Percentiles rank a stretch among this genome's conserved stretches.
phyloP scores from a whole-genome alignment of 257 asterid species.

The Voacanga thouarsii region DNA sequence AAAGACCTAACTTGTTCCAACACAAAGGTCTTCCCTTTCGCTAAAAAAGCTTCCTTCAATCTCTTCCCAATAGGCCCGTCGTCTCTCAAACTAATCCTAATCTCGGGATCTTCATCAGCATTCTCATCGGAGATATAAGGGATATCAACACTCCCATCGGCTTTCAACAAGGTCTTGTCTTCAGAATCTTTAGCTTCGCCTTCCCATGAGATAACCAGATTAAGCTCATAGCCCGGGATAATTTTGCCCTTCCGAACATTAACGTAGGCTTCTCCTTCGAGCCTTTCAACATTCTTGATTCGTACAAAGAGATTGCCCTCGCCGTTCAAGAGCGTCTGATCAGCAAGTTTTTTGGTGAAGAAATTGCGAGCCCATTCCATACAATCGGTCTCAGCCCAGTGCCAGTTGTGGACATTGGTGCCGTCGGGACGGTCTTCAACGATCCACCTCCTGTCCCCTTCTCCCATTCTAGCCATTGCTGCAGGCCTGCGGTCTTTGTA shows the following conservation, averaged over 20 bases:
- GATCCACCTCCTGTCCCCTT: conserved; percentile 97
- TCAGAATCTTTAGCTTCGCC: conserved; percentile 72
- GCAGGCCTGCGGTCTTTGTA: neutral
- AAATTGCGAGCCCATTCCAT: conserved; percentile 74
- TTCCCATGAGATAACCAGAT: conserved; percentile 58
- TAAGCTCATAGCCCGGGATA: conserved; percentile 83
- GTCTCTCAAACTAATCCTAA: conserved; percentile 55
- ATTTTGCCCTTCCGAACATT: conserved; percentile 89
- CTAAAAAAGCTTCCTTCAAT: conserved; percentile 72
- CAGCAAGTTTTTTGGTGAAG: conserved; percentile 52
- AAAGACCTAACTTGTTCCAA: conserved; percentile 61
- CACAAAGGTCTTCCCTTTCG: conserved; percentile 71
- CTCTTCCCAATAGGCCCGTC: conserved; percentile 74
- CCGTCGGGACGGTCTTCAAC: conserved; percentile 95
- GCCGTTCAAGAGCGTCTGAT: conserved; percentile 57
- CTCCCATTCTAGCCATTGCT: conserved; percentile 80
- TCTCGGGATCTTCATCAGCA: conserved; percentile 89
- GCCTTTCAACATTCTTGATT: conserved; percentile 50
- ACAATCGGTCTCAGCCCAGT: conserved; percentile 93
- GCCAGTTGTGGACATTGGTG: conserved; percentile 97
- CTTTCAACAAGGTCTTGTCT: conserved; percentile 34
- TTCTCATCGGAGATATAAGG: conserved; percentile 94
- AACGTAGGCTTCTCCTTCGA: conserved; percentile 89
- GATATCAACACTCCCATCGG: conserved; percentile 74
- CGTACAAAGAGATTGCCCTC: conserved; percentile 53